Percentiles rank a stretch among this genome's conserved stretches.
Conservation (phyloP, 106 monocot genomes). For the Dactylorhiza incarnata region DNA sequence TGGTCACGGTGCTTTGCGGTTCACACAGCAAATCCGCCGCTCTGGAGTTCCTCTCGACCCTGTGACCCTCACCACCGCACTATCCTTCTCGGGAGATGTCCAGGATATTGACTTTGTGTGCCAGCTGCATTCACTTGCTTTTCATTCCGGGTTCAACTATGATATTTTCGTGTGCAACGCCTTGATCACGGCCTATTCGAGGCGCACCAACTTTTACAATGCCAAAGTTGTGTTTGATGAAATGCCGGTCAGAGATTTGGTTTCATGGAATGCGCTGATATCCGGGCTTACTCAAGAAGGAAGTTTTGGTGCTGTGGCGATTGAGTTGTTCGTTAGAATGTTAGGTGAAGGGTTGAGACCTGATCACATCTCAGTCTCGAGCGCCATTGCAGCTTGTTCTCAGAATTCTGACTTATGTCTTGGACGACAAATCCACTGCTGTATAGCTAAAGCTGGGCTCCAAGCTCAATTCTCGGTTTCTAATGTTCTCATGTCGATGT, state of each 20-base stretch:
- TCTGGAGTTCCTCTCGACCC: conserved; percentile 45
- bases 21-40: conserved; percentile 31
- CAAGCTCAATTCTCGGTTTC: conserved; percentile 28
- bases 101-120: conserved; percentile 11
- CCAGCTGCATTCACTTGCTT: conserved; percentile 39
- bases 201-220: conserved; percentile 15
- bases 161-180: conserved; percentile 63
- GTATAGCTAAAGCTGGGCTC: conserved; percentile 34
- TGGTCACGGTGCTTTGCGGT: conserved; percentile 27
- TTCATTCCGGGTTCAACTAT: conserved; percentile 31
- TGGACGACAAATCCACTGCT: conserved; percentile 58
- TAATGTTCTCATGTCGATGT: conserved; percentile 84
- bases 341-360: conserved; percentile 21
- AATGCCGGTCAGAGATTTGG: conserved; percentile 50
- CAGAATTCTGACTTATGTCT: conserved; percentile 21
- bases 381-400: conserved; percentile 50
- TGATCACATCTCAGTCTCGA: conserved; percentile 56
- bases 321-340: conserved; percentile 43
- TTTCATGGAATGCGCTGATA: conserved; percentile 87
- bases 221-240: conserved; percentile 63
- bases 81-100: conserved; percentile 32
- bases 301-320: conserved; percentile 29
- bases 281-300: conserved; percentile 63
- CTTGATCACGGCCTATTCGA: conserved; percentile 56
- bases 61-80: conserved; percentile 49